These are phyloP conservation scores for Ophiocordyceps unilateralis DNA, from an alignment of 2,329 filamentous ascomycete genomes.

Conservation along the genomic window DNA sequence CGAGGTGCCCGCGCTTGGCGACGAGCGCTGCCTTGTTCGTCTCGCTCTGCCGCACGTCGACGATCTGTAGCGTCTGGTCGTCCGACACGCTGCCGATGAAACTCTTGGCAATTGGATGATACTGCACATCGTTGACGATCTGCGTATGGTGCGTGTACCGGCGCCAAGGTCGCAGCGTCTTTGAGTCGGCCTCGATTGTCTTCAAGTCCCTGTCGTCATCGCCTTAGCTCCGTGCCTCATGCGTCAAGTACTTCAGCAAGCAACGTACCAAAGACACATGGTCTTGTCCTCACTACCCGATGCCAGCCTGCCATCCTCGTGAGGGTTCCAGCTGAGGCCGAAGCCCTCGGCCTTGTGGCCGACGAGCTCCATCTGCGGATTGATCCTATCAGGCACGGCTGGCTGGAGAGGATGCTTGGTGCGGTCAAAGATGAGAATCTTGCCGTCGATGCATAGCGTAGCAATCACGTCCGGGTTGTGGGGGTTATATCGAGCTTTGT, in stretches of 20 bases:
- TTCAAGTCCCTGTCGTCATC: conserved; percentile 53
- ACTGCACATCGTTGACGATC: conserved; percentile 93
- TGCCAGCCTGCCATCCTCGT: conserved; percentile 62
- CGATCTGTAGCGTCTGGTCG: conserved; percentile 79
- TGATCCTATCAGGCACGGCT: conserved; percentile 42
- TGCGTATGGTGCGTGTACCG: conserved; percentile 78
- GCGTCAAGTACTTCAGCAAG: not conserved
- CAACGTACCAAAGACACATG: conserved; percentile 69
- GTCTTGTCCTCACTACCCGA: conserved; percentile 88
- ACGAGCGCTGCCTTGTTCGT: conserved; percentile 51
- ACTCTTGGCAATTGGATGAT: conserved; percentile 70
- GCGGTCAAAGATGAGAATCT: conserved; percentile 84
- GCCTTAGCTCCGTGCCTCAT: not conserved
- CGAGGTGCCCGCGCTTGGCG: conserved; percentile 59
- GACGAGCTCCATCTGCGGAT: conserved; percentile 67
- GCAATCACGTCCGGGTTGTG: conserved; percentile 96
- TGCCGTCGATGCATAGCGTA: conserved; percentile 75
- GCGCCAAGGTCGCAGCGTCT: conserved; percentile 50
- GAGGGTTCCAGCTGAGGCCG: conserved; percentile 82
- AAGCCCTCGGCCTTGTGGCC: conserved; percentile 86
- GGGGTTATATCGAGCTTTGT: conserved; percentile 95
- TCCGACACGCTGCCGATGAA: conserved; percentile 91
- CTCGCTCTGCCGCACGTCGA: conserved; percentile 61
- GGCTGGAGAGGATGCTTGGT: conserved; percentile 80
- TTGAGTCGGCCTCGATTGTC: conserved; percentile 52